A percentile compares a stretch with the other conserved stretches of the same genome.
These are phyloP conservation scores for Tetradesmus lagerheimii DNA, from an alignment of 139 green algal genomes.

Conservation along the genomic window DNA sequence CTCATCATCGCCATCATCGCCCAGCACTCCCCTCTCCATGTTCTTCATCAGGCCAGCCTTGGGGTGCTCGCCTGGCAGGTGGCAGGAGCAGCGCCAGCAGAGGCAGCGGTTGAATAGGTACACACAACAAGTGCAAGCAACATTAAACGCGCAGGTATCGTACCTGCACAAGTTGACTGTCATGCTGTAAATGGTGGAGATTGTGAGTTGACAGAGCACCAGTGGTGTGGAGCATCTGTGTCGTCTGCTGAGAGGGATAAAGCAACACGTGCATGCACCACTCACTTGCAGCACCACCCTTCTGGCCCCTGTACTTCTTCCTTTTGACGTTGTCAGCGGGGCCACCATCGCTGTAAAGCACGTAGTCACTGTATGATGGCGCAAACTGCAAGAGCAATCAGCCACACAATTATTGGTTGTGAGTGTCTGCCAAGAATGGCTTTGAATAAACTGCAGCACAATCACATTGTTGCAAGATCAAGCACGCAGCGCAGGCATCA, in stretches of 20 bases:
- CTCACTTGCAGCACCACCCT: slow-evolving; percentile 11
- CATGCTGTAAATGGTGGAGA: too few species aligned
- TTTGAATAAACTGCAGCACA: too few species aligned
- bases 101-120: not conserved
- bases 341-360: slow-evolving; percentile 88
- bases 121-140: not conserved
- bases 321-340: slow-evolving; percentile 70
- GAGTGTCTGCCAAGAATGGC: too few species aligned
- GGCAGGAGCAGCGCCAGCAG: not conserved
- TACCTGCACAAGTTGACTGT: too few species aligned
- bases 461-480: too few species aligned
- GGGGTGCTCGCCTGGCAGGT: slow-evolving; percentile 37
- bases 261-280: not conserved
- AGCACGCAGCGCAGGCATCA: too few species aligned
- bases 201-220: too few species aligned
- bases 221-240: too few species aligned
- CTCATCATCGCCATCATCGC: not conserved
- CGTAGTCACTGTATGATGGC: slow-evolving; percentile 93
- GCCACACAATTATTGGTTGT: not conserved
- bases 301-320: slow-evolving; percentile 65
- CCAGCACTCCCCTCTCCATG: slow-evolving; percentile 55
- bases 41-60: slow-evolving; percentile 61
- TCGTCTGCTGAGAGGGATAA: too few species aligned
- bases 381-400: slow-evolving; percentile 78
- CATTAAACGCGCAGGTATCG: not conserved